Evolutionary conservation across 129 eudicot genomes (phyloP).

Genomic region (Centella asiatica): DNA sequence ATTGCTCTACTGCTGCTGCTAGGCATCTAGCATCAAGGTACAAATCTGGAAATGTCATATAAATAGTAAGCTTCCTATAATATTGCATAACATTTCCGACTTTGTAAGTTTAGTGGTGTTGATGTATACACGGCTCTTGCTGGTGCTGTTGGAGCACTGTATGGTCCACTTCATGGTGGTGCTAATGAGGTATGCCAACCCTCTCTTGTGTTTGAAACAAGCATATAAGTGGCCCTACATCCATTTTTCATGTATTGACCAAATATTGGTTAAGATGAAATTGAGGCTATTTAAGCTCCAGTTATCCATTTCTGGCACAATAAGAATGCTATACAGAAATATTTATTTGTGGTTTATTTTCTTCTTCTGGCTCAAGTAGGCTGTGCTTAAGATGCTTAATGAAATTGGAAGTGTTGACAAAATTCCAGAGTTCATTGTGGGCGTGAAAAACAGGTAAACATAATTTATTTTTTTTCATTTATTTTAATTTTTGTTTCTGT

Average conservation of each 20-base stretch:
- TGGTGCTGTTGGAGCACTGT: slow-evolving; percentile 97
- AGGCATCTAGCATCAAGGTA: slow-evolving; percentile 97
- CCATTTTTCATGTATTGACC: not conserved
- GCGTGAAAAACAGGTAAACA: slow-evolving; percentile 83
- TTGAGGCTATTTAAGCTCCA: not conserved
- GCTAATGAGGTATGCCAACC: slow-evolving; percentile 78
- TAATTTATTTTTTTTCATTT: not conserved
- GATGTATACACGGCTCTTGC: slow-evolving; percentile 96
- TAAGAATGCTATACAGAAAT: not conserved
- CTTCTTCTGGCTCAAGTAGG: slow-evolving; percentile 31
- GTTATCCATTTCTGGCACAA: not conserved
- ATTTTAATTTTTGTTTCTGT: no score
- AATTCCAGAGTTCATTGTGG: slow-evolving; percentile 95
- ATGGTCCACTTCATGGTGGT: slow-evolving; percentile 99
- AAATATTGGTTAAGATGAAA: not conserved
- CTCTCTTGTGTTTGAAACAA: not conserved
- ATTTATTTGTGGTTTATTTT: not conserved
- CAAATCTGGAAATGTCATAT: not conserved
- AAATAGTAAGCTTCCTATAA: not conserved
- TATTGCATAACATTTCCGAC: slow-evolving; percentile 6
- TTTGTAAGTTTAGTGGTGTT: slow-evolving; percentile 68
- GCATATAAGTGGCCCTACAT: not conserved
- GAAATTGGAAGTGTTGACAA: slow-evolving; percentile 90
- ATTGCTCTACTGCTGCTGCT: slow-evolving; percentile 97
- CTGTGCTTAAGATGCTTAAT: slow-evolving; percentile 91